These are phyloP conservation scores for Schwanniomyces occidentalis DNA, from an alignment of 805 yeast genomes.

Conservation along the genomic window DNA sequence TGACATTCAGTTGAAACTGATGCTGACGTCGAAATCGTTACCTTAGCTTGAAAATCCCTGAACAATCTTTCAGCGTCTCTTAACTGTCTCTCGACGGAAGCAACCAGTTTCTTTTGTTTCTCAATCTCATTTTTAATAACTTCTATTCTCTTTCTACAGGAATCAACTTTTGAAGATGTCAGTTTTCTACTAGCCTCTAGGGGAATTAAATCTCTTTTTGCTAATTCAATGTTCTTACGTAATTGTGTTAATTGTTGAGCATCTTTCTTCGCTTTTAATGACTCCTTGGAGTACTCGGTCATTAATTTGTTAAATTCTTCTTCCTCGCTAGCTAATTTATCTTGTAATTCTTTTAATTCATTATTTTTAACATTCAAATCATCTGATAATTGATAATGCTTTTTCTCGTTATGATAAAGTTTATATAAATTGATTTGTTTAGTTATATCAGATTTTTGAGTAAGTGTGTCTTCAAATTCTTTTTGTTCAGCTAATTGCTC, in stretches of 20 bases:
- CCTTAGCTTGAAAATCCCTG: conserved; percentile 29
- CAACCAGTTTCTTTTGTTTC: conserved; percentile 48
- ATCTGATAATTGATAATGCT: conserved; percentile 33
- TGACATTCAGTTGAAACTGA: conserved; percentile 51
- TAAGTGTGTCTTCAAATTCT: conserved; percentile 55
- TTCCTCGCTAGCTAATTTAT: conserved; percentile 26
- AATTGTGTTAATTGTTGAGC: conserved; percentile 37
- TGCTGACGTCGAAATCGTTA: conserved; percentile 14
- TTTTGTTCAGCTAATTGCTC: conserved; percentile 75
- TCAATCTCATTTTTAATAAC: conserved; percentile 53
- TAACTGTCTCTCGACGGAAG: conserved; percentile 48
- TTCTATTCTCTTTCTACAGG: conserved; percentile 47
- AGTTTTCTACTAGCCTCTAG: conserved; percentile 56
- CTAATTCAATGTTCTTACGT: conserved; percentile 41
- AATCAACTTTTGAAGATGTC: conserved; percentile 44
- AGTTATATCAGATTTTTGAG: conserved; percentile 49
- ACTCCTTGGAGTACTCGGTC: conserved; percentile 48
- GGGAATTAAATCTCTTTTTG: conserved; percentile 58
- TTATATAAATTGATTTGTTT: conserved; percentile 58
- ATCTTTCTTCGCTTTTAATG: conserved; percentile 42
- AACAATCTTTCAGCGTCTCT: conserved; percentile 37
- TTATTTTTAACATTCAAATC: conserved; percentile 37
- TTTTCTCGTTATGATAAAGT: conserved; percentile 58
- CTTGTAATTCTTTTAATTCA: conserved; percentile 34
- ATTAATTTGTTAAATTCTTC: conserved; percentile 24